phyloP scores from a whole-genome alignment of 2,329 filamentous ascomycete genomes.

The Trichoderma breve region DNA sequence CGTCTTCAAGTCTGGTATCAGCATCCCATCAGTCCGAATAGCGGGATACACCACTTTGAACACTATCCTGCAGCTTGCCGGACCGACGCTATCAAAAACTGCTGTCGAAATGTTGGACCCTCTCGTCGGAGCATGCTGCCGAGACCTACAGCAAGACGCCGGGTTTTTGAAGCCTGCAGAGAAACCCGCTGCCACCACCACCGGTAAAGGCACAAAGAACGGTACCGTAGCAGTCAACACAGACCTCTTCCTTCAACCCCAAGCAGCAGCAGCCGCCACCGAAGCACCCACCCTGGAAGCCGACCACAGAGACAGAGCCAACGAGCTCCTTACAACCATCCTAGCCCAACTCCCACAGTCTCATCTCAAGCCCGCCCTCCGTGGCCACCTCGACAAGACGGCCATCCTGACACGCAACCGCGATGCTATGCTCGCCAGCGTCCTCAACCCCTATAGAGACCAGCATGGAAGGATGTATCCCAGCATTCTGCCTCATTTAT shows the following conservation, averaged over 20 bases:
- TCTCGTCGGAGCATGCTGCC: conserved; percentile 67
- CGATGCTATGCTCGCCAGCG: conserved; percentile 74
- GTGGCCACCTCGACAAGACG: conserved; percentile 76
- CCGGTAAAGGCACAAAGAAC: conserved; percentile 37
- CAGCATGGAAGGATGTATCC: conserved; percentile 62
- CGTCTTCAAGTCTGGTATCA: conserved; percentile 61
- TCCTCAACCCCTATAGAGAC: conserved; percentile 72
- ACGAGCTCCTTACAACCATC: conserved; percentile 58
- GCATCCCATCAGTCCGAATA: conserved; percentile 53
- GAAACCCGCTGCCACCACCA: conserved; percentile 31
- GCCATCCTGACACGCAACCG: conserved; percentile 69
- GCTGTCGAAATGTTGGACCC: conserved; percentile 61
- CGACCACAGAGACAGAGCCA: conserved; percentile 56
- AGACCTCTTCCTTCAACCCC: conserved; percentile 63
- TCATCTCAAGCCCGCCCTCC: conserved; percentile 66
- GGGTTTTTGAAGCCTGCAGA: conserved; percentile 45
- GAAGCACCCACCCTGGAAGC: conserved; percentile 38
- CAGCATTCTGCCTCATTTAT: conserved; percentile 78
- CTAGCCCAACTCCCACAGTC: conserved; percentile 64
- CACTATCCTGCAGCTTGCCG: conserved; percentile 59
- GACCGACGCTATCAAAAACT: conserved; percentile 64
- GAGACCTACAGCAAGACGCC: conserved; percentile 63
- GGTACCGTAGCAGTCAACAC: conserved; percentile 57
- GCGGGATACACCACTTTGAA: conserved; percentile 59
- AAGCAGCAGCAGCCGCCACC: conserved; percentile 33